Evolutionary conservation across 441 rosid genomes (phyloP).

Genomic region (Erodium moschatum): DNA sequence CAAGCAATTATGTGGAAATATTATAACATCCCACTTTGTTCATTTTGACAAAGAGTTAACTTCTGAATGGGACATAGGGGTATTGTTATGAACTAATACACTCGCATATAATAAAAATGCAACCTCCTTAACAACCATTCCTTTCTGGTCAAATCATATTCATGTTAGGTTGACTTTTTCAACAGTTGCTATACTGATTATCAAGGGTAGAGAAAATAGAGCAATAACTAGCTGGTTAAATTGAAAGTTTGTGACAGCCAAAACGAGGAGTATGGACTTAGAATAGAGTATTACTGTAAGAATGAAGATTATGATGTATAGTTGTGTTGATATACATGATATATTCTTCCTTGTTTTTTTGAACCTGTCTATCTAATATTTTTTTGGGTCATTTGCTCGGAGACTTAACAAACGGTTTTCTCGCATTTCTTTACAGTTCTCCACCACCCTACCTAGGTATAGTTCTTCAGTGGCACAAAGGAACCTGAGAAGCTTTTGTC

Average conservation of each 20-base stretch:
- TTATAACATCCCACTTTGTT: background rate
- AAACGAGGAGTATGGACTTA: background rate
- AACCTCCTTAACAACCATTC: background rate
- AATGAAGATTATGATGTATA: background rate
- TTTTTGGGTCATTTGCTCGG: background rate
- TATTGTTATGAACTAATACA: background rate
- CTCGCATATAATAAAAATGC: background rate
- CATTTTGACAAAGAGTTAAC: background rate
- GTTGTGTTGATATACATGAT: background rate
- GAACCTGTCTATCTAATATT: background rate
- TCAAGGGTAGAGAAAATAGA: background rate
- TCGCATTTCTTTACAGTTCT: constrained; percentile 40
- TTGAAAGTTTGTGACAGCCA: background rate
- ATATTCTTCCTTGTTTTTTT: constrained; percentile 10
- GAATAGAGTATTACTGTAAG: background rate
- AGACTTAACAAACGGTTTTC: constrained; percentile 4
- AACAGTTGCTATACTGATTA: background rate
- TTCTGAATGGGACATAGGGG: background rate
- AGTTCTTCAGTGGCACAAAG: constrained; percentile 74
- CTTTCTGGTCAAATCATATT: background rate
- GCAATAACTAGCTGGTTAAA: background rate
- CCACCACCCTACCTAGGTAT: constrained; percentile 66
- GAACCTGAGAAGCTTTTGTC: constrained; percentile 49
- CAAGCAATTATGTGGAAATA: background rate
- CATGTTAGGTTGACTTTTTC: background rate